Evolutionary conservation across 352 stramenopile genomes (phyloP).

Genomic region (Pythium angustatum): DNA sequence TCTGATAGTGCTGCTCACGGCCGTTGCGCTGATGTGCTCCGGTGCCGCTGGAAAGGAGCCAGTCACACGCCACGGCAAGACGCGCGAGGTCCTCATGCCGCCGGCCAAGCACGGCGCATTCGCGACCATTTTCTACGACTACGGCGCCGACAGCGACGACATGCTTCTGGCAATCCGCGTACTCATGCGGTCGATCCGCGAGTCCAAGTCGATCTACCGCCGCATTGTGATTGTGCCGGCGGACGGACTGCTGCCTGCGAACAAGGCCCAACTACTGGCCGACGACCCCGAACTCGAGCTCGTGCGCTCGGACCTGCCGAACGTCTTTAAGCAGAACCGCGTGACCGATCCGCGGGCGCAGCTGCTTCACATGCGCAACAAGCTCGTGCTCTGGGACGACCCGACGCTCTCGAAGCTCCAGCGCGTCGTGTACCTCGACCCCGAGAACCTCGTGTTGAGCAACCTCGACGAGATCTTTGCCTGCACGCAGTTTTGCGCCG

Average conservation of each 20-base stretch:
- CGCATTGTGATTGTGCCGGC: constrained; percentile 70
- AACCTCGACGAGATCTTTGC: constrained; percentile 86
- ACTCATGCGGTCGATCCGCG: constrained; percentile 69
- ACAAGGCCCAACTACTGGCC: constrained; percentile 38
- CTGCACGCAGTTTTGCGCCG: constrained; percentile 74
- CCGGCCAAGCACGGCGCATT: constrained; percentile 48
- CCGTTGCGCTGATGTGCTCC: constrained; percentile 16
- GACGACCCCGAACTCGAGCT: constrained; percentile 74
- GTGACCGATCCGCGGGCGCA: constrained; percentile 68
- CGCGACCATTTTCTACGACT: constrained; percentile 73
- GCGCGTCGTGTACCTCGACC: constrained; percentile 76
- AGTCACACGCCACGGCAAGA: constrained; percentile 3
- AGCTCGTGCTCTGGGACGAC: constrained; percentile 80
- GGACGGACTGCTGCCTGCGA: constrained; percentile 50
- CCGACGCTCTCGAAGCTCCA: constrained; percentile 59
- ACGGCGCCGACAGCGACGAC: constrained; percentile 56
- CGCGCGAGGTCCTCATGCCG: constrained; percentile 6
- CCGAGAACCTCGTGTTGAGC: constrained; percentile 75
- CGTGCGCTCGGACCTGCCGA: constrained; percentile 58
- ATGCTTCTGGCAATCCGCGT: constrained; percentile 65
- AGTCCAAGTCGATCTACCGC: constrained; percentile 66
- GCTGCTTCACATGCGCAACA: constrained; percentile 83
- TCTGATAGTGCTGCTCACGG: constrained; percentile 1
- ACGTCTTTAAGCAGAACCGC: constrained; percentile 62
- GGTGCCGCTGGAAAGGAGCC: constrained; percentile 12